These are phyloP conservation scores for Sugiyamaella marilandica DNA, from an alignment of 805 yeast genomes.

Conservation along the genomic window DNA sequence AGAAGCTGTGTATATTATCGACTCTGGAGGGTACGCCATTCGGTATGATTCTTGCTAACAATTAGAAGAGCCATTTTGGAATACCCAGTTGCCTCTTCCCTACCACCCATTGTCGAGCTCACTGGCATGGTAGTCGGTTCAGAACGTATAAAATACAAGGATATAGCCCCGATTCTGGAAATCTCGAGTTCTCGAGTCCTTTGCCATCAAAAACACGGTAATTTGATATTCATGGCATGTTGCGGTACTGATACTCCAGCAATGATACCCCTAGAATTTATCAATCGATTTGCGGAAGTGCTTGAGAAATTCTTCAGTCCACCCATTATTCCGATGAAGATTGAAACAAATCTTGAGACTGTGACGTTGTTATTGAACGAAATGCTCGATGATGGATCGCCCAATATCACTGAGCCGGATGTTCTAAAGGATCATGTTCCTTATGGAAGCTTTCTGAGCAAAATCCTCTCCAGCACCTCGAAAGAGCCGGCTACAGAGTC, in stretches of 20 bases:
- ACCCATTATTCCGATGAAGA: slow-evolving; percentile 51
- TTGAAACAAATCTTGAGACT: slow-evolving; percentile 67
- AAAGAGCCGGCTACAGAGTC: not conserved
- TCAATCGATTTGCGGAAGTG: slow-evolving; percentile 45
- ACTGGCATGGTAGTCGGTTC: slow-evolving; percentile 15
- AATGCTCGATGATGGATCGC: slow-evolving; percentile 72
- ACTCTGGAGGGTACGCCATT: slow-evolving; percentile 36
- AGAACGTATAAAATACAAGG: slow-evolving; percentile 1
- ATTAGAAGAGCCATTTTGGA: slow-evolving; percentile 36
- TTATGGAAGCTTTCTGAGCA: slow-evolving; percentile 49
- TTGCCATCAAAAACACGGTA: slow-evolving; percentile 25
- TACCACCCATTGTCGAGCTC: slow-evolving; percentile 33
- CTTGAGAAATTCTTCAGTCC: slow-evolving; percentile 56
- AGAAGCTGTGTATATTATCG: slow-evolving; percentile 39
- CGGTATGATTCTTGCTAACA: not conserved
- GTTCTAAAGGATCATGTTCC: slow-evolving; percentile 68
- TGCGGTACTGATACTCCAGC: slow-evolving; percentile 40
- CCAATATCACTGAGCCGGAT: slow-evolving; percentile 68
- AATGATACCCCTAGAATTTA: slow-evolving; percentile 49
- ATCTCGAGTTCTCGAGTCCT: slow-evolving; percentile 29
- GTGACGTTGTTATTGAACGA: slow-evolving; percentile 67
- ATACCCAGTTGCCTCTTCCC: slow-evolving; percentile 33
- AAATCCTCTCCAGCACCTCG: slow-evolving; percentile 41
- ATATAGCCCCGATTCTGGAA: slow-evolving; percentile 20
- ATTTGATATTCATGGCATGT: slow-evolving; percentile 28